Conservation (phyloP, 768 basidiomycete genomes). For the Suillus subaureus region DNA sequence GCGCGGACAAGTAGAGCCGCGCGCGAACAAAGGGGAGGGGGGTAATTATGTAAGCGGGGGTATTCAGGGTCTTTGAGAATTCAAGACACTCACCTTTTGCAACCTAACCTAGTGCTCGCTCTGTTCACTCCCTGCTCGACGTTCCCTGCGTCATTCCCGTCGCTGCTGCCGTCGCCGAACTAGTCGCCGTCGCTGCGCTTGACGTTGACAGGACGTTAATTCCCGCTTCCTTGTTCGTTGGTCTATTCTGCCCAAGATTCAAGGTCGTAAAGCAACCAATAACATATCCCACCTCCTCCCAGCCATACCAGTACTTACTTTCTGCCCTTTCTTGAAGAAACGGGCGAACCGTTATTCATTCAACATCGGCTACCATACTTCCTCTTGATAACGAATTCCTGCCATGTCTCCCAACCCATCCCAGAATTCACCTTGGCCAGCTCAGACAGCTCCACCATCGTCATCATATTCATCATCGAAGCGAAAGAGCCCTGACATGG, state of each 20-base stretch:
- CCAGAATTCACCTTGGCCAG: constrained; percentile 46
- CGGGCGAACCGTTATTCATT: constrained; percentile 18
- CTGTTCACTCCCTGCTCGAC: constrained; percentile 32
- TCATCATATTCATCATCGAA: constrained; percentile 34
- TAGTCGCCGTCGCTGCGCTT: constrained; percentile 27
- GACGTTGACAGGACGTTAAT: constrained; percentile 19
- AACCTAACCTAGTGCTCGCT: constrained; percentile 35
- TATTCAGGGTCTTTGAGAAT: constrained; percentile 37
- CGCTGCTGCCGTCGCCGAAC: constrained; percentile 22
- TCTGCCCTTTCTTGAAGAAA: constrained; percentile 14
- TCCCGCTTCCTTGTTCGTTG: constrained; percentile 33
- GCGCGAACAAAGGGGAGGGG: constrained; percentile 6
- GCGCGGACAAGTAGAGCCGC: constrained; percentile 5
- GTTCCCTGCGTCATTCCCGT: constrained; percentile 27
- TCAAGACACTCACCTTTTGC: constrained; percentile 35
- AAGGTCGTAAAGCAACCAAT: constrained; percentile 20
- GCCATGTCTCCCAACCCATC: constrained; percentile 41
- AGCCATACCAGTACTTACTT: constrained; percentile 16
- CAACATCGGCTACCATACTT: constrained; percentile 24
- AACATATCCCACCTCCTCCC: constrained; percentile 27
- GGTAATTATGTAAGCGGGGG: constrained; percentile 23
- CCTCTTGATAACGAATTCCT: constrained; percentile 18
- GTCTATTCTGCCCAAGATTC: constrained; percentile 13
- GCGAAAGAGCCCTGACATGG: constrained; percentile 36
- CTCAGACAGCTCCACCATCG: constrained; percentile 39